A percentile compares a stretch with the other conserved stretches of the same genome.
phyloP scores from a whole-genome alignment of 176 grass and related monocot species.

The Avena insularis region DNA sequence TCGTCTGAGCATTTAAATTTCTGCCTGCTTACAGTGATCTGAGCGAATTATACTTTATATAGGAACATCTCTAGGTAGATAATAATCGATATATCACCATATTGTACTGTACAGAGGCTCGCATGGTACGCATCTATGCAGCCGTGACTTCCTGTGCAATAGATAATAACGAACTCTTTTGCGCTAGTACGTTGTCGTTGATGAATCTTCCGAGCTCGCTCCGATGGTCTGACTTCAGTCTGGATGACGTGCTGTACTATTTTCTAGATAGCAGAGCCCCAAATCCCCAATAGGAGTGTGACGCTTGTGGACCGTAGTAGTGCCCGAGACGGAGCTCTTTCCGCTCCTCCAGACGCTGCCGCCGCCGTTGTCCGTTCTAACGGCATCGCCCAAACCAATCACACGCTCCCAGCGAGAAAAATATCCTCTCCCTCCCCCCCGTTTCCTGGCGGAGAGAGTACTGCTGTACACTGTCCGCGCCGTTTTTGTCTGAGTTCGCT shows the following conservation, averaged over 20 bases:
- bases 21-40: background rate
- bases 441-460: background rate
- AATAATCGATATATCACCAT: background rate
- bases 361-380: background rate
- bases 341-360: background rate
- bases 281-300: background rate
- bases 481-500: background rate
- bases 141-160: too few species aligned
- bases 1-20: background rate
- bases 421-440: conserved; percentile 20
- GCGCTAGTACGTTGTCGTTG: too few species aligned
- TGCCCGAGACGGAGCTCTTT: conserved; percentile 37
- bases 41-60: background rate
- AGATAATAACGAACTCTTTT: too few species aligned
- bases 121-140: too few species aligned
- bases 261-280: background rate
- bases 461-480: background rate
- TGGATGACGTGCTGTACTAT: background rate
- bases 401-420: background rate
- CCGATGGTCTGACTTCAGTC: too few species aligned
- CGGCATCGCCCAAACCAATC: background rate
- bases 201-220: too few species aligned
- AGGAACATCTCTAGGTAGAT: background rate
- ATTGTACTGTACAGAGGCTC: too few species aligned
- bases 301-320: background rate